These are phyloP conservation scores for Ramaria sp. DNA, from an alignment of 768 basidiomycete species.

Conservation along the genomic window DNA sequence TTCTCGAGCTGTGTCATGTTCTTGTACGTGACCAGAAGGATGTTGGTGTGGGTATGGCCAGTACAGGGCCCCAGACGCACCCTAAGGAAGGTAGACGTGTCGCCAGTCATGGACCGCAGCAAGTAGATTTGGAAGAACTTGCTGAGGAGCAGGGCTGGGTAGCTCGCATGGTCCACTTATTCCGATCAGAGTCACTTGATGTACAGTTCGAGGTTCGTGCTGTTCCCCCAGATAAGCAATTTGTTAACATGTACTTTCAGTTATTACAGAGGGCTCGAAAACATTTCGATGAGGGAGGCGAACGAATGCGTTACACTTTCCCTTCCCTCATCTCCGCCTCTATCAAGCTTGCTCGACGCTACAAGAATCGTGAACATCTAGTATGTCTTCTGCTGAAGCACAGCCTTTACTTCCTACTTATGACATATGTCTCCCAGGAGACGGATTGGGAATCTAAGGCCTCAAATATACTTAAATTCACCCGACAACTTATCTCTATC, in stretches of 20 bases:
- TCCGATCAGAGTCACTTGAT: constrained; percentile 76
- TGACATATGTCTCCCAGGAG: constrained; percentile 37
- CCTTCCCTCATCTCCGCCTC: constrained; percentile 90
- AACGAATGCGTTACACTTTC: constrained; percentile 94
- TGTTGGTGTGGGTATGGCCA: constrained; percentile 21
- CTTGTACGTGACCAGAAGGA: constrained; percentile 80
- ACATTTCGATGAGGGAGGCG: constrained; percentile 86
- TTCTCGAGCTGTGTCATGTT: constrained; percentile 87
- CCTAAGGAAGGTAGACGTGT: constrained; percentile 19
- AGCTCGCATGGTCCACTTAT: constrained; percentile 94
- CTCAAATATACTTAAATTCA: constrained; percentile 85
- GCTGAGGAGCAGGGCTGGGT: constrained; percentile 99
- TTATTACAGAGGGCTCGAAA: constrained; percentile 83
- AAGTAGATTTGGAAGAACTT: constrained; percentile 75
- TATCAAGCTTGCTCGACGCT: constrained; percentile 86
- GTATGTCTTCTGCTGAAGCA: constrained; percentile 25
- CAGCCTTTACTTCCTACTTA: not conserved
- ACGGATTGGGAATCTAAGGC: constrained; percentile 80
- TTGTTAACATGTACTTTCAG: constrained; percentile 29
- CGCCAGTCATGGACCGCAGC: constrained; percentile 33
- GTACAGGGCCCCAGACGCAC: constrained; percentile 29
- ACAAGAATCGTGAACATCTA: constrained; percentile 70
- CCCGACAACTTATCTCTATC: constrained; percentile 86
- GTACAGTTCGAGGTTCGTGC: constrained; percentile 80
- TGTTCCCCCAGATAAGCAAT: not conserved